Evolutionary conservation across 176 grass and related monocot genomes (phyloP), one percentile per base, ranked within the genome.

Genomic region (Rhipidocladum racemiflorum): DNA sequence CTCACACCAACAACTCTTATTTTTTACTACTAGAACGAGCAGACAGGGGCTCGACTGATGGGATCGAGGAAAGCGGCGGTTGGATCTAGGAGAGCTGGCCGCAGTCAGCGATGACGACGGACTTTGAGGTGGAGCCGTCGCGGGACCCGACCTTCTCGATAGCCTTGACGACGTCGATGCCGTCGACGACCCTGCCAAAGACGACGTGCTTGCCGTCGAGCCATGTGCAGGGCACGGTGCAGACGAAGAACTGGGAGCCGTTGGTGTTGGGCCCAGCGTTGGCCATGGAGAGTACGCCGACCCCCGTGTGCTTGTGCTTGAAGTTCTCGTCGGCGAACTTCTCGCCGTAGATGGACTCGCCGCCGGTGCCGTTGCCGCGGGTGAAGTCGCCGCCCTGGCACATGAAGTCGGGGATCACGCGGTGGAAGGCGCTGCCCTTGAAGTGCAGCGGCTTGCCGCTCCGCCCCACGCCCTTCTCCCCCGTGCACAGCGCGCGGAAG

Each of bases 341-440:
- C 9, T 80, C 87, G 54, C 92, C 90, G 85, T 95, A 95, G 75
- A 95, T 92, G 62, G 92, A 95, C 83, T 92, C 92, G 1, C 92
- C 92, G 1, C 92, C 92, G 0, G 85, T 95, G 5, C 92, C 92
- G 71, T 95, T 92, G 68, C 92, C 85, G 4, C 30, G 11, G 24
- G 92, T 95, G 90, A 95, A 95, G 80, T 95, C 92, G 29, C 92
- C 92, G 69, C 92, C 92, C 75, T 92, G 92, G 81, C 92, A 95
- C 92, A 95, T 95, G 87, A 95, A 95, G 1, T 78, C 56, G 6
- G 92, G 84, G 90, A 94, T 94, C 1, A 94, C 90, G 65, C 92
- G 90, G 92, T 94, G 92, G 83, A 94, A 94, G 0, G 16, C 0
- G 0, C 84, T 88, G 0, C 87, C 90, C 92, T 92, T 94, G 84